These are phyloP conservation scores for Vaccinium myrtillus DNA, from an alignment of 148 eudicot species.

Conservation along the genomic window DNA sequence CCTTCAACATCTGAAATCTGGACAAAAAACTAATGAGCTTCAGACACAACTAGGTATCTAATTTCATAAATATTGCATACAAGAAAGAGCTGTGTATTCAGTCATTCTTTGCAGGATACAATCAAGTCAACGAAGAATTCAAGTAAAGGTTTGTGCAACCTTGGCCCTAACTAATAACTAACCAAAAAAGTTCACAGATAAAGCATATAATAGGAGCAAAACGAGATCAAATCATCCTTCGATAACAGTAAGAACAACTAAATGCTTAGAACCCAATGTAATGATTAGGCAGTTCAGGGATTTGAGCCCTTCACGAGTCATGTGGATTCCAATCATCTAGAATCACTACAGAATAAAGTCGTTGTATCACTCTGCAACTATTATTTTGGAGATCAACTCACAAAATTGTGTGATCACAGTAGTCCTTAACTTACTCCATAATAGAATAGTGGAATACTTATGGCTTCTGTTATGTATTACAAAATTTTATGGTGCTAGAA, in stretches of 20 bases:
- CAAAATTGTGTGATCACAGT: background rate
- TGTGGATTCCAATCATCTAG: background rate
- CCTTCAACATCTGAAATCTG: conserved; percentile 90
- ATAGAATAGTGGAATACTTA: background rate
- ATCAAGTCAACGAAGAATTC: background rate
- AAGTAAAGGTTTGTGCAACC: background rate
- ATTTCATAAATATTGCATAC: background rate
- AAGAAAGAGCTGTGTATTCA: background rate
- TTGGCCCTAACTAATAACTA: background rate
- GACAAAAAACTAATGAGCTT: conserved; percentile 14
- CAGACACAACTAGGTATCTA: background rate
- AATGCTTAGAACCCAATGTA: background rate
- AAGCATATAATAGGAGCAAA: background rate
- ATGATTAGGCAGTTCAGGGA: background rate
- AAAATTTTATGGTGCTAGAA: background rate
- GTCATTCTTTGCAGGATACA: background rate
- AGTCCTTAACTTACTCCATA: background rate
- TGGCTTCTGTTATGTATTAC: too few species aligned
- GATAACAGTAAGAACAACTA: background rate
- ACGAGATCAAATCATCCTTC: background rate
- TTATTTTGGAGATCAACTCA: background rate
- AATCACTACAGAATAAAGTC: background rate
- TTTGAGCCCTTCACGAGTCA: background rate
- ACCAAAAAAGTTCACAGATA: background rate
- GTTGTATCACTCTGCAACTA: background rate